Percentiles rank a stretch among this genome's conserved stretches.
phyloP scores from a whole-genome alignment of 805 yeast genomes.

The Yamadazyma tumulicola region DNA sequence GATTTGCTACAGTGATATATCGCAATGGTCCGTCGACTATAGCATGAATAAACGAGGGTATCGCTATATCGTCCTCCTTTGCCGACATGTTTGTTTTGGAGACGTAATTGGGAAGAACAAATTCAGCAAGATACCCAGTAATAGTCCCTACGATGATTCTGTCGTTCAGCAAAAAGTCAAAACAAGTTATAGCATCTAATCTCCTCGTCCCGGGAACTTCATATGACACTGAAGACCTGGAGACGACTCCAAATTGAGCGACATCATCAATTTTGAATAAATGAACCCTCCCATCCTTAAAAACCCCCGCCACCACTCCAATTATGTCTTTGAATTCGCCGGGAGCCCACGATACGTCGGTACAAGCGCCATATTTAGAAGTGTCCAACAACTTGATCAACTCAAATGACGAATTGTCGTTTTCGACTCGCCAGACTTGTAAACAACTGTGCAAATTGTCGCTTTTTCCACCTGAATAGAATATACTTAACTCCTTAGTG shows the following conservation, averaged over 20 bases:
- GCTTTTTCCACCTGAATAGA: constrained; percentile 14
- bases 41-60: constrained; percentile 32
- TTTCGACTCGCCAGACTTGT: constrained; percentile 42
- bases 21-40: constrained; percentile 30
- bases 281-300: constrained; percentile 57
- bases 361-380: constrained; percentile 42
- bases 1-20: constrained; percentile 24
- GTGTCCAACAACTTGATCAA: constrained; percentile 26
- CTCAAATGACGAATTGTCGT: constrained; percentile 20
- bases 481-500: constrained; percentile 29
- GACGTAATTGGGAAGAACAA: constrained; percentile 32
- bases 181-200: constrained; percentile 37
- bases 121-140: constrained; percentile 61
- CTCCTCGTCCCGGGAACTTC: constrained; percentile 7
- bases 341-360: constrained; percentile 40
- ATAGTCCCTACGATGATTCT: constrained; percentile 53
- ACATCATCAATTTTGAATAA: constrained; percentile 36
- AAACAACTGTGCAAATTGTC: constrained; percentile 33
- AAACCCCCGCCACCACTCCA: constrained; percentile 49
- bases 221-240: constrained; percentile 22
- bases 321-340: constrained; percentile 22
- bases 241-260: constrained; percentile 13
- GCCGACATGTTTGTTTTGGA: background rate
- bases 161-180: constrained; percentile 43
- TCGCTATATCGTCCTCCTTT: constrained; percentile 12